These are phyloP conservation scores for Phoma herbarum DNA, from an alignment of 2,329 filamentous ascomycete species.

Conservation along the genomic window DNA sequence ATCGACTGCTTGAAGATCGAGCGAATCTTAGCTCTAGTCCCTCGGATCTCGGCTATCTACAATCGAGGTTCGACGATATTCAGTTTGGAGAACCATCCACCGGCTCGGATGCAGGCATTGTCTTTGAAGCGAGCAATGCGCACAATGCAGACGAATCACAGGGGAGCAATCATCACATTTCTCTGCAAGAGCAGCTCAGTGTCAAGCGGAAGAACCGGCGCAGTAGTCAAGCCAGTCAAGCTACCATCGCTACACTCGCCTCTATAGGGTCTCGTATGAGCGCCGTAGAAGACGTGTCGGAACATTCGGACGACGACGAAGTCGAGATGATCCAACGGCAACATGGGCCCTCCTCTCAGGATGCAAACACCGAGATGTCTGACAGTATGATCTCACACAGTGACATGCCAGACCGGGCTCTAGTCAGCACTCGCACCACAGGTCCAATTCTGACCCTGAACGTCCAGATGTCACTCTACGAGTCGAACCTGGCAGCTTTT, in stretches of 20 bases:
- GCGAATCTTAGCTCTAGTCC: constrained; percentile 25
- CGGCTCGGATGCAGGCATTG: constrained; percentile 34
- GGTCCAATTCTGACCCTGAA: constrained; percentile 62
- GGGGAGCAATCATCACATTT: background rate
- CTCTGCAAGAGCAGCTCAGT: constrained; percentile 45
- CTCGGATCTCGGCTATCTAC: constrained; percentile 21
- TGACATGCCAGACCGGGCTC: constrained; percentile 35
- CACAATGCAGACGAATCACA: constrained; percentile 16
- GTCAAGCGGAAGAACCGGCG: constrained; percentile 37
- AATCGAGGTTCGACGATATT: constrained; percentile 26
- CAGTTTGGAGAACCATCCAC: constrained; percentile 30
- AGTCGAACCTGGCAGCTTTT: constrained; percentile 68
- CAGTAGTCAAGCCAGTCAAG: constrained; percentile 46
- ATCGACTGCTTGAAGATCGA: constrained; percentile 38
- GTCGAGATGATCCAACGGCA: constrained; percentile 58
- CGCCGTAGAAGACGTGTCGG: constrained; percentile 44
- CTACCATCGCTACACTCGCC: constrained; percentile 52
- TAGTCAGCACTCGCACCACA: constrained; percentile 28
- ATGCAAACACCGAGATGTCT: constrained; percentile 30
- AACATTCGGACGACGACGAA: constrained; percentile 56
- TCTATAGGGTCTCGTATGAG: constrained; percentile 55
- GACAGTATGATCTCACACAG: constrained; percentile 51
- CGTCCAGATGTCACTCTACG: constrained; percentile 74
- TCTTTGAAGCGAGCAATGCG: constrained; percentile 44
- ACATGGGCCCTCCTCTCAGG: constrained; percentile 35